Conservation (phyloP, 768 basidiomycete species). For the Naganishia onofrii region DNA sequence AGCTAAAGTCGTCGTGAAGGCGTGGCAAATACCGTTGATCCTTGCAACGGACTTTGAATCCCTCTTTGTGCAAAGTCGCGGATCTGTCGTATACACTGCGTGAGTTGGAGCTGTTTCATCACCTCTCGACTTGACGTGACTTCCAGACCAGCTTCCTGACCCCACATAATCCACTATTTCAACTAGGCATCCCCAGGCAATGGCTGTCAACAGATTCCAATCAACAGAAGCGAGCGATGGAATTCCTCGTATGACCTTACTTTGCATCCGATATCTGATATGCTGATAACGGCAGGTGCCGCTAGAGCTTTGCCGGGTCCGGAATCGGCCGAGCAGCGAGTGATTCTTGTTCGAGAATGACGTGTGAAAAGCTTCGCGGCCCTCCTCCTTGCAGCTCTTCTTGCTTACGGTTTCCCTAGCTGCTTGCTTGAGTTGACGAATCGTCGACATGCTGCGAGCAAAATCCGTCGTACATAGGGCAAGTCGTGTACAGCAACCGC, state of each 20-base stretch:
- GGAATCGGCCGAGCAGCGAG: not conserved
- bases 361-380: not conserved
- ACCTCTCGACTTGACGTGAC: too few species aligned
- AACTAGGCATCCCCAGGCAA: not conserved
- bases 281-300: conserved; percentile 4
- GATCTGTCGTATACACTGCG: not conserved
- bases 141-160: too few species aligned
- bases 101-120: too few species aligned
- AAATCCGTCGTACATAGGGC: too few species aligned
- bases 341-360: not conserved
- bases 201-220: not conserved
- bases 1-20: not conserved
- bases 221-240: not conserved
- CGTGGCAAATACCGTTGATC: not conserved
- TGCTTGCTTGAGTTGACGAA: too few species aligned
- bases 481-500: too few species aligned
- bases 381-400: too few species aligned
- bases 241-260: not conserved
- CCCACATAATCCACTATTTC: too few species aligned
- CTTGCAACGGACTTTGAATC: not conserved
- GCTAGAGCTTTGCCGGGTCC: not conserved
- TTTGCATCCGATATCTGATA: conserved; percentile 25
- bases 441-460: too few species aligned
- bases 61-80: not conserved
- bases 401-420: too few species aligned